Conservation (phyloP, 192 early-diverging fungal species). For the Powellomyces hirtus region DNA sequence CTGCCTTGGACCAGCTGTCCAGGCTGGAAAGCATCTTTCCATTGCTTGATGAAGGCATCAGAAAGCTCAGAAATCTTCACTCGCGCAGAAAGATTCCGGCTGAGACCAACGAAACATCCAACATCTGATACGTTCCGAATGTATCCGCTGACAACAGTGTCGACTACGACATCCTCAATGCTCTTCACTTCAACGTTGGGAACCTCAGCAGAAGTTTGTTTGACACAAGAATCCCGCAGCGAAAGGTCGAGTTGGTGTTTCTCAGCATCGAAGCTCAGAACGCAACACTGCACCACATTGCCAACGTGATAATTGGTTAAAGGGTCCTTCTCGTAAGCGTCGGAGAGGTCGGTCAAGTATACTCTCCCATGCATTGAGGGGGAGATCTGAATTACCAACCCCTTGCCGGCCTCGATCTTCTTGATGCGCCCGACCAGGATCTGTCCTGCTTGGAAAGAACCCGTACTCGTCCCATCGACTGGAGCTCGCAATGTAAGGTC, state of each 20-base stretch:
- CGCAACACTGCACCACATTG: constrained; percentile 30
- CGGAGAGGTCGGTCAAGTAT: constrained; percentile 59
- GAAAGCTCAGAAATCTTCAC: constrained; percentile 85
- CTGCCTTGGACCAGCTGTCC: constrained; percentile 78
- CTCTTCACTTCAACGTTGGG: constrained; percentile 9
- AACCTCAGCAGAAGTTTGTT: background rate
- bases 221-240: constrained; percentile 41
- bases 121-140: constrained; percentile 37
- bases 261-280: constrained; percentile 40
- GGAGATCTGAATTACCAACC: constrained; percentile 57
- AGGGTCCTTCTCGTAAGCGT: constrained; percentile 41
- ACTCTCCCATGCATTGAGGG: constrained; percentile 58
- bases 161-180: constrained; percentile 18
- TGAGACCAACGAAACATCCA: constrained; percentile 71
- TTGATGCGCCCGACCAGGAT: constrained; percentile 56
- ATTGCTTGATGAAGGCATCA: constrained; percentile 84
- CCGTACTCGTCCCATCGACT: background rate
- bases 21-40: constrained; percentile 65
- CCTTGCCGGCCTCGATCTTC: constrained; percentile 41
- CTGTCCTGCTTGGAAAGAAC: constrained; percentile 51
- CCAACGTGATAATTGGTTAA: constrained; percentile 26
- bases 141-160: constrained; percentile 45
- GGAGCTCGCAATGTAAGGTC: constrained; percentile 32
- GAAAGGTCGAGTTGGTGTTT: constrained; percentile 66
- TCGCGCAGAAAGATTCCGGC: constrained; percentile 61